A percentile compares a stretch with the other conserved stretches of the same genome.
These are phyloP conservation scores for Azolla pinnata DNA, from an alignment of 75 land plant genomes.

Conservation along the genomic window DNA sequence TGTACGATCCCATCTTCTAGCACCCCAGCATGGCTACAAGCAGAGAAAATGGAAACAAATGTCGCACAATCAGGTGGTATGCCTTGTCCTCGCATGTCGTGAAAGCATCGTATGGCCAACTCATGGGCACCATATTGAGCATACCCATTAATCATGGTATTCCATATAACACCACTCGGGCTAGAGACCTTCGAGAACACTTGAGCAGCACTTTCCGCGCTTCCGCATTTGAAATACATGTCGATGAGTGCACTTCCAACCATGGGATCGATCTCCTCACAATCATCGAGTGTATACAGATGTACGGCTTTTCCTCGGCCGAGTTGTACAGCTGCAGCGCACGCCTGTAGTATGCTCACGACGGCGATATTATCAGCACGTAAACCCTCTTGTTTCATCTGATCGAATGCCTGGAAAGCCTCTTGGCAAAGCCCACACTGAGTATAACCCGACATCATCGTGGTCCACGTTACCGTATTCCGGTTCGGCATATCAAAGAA, in stretches of 20 bases:
- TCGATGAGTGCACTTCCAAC: constrained; percentile 20
- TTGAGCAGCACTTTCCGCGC: constrained; percentile 28
- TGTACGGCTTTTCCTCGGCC: background rate
- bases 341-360: constrained; percentile 20
- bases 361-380: constrained; percentile 15
- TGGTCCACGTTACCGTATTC: constrained; percentile 40
- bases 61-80: constrained; percentile 21
- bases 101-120: constrained; percentile 31
- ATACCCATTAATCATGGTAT: constrained; percentile 38
- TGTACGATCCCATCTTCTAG: constrained; percentile 4
- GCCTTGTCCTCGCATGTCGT: constrained; percentile 32
- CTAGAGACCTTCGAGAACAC: constrained; percentile 23
- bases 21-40: constrained; percentile 12
- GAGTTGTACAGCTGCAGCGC: constrained; percentile 1
- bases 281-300: background rate
- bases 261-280: constrained; percentile 11
- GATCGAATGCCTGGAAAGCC: constrained; percentile 18
- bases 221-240: constrained; percentile 47
- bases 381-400: constrained; percentile 14
- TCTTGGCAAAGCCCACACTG: constrained; percentile 25
- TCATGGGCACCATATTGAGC: constrained; percentile 36
- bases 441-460: constrained; percentile 21
- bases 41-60: constrained; percentile 9
- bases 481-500: constrained; percentile 40
- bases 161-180: constrained; percentile 41